Conservation (phyloP, 1,284 basidiomycete genomes). For the Leccinum brunneo-olivaceum region DNA sequence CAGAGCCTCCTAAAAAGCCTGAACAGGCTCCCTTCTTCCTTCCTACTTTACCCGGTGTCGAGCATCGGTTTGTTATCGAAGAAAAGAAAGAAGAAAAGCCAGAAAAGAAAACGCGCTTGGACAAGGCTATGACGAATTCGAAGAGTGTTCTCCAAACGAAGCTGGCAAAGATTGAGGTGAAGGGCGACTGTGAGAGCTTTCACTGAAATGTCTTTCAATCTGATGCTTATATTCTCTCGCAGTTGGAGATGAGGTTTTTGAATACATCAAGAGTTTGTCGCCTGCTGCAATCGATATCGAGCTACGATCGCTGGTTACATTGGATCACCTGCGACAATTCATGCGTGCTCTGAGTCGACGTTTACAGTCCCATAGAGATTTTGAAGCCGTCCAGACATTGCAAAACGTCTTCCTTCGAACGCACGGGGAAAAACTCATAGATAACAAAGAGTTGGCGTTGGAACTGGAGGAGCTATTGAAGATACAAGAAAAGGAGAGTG, state of each 20-base stretch:
- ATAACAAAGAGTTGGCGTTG: slow-evolving; percentile 55
- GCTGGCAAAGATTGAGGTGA: slow-evolving; percentile 49
- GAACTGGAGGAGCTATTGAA: slow-evolving; percentile 52
- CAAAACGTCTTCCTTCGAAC: slow-evolving; percentile 79
- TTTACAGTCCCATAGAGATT: slow-evolving; percentile 78
- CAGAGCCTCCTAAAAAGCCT: slow-evolving; percentile 89
- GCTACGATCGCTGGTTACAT: slow-evolving; percentile 70
- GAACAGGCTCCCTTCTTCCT: slow-evolving; percentile 98
- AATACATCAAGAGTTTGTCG: slow-evolving; percentile 79
- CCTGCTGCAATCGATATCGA: slow-evolving; percentile 90
- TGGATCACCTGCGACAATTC: slow-evolving; percentile 65
- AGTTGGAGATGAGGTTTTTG: slow-evolving; percentile 77
- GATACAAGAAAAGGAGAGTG: slow-evolving; percentile 69
- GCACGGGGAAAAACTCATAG: slow-evolving; percentile 78
- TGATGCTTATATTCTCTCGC: slow-evolving; percentile 2
- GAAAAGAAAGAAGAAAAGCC: slow-evolving; percentile 34
- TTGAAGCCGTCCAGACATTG: slow-evolving; percentile 92
- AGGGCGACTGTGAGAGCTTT: slow-evolving; percentile 59
- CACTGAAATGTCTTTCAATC: not conserved
- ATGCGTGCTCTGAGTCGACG: slow-evolving; percentile 70
- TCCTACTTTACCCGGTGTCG: slow-evolving; percentile 81
- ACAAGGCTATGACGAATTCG: slow-evolving; percentile 45
- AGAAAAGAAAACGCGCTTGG: slow-evolving; percentile 49
- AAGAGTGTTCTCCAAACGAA: slow-evolving; percentile 75
- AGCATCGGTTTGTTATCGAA: slow-evolving; percentile 68